Conservation (phyloP, 1,139 yeast species). For the Blastobotrys indianensis region DNA sequence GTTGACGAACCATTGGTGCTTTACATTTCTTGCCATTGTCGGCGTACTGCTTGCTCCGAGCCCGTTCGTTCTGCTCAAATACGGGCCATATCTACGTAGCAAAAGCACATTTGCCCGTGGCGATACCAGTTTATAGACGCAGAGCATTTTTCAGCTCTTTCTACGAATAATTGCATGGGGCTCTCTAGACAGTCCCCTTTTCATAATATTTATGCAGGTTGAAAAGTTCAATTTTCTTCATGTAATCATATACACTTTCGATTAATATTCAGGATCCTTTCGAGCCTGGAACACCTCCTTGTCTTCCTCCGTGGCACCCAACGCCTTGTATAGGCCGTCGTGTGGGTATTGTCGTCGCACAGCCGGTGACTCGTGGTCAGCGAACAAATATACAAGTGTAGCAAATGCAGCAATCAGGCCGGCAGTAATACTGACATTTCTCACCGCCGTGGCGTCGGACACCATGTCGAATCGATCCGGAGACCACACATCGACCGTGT, state of each 20-base stretch:
- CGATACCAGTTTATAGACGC: background rate
- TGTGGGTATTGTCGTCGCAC: constrained; percentile 71
- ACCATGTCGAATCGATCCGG: constrained; percentile 68
- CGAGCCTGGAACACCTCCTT: constrained; percentile 30
- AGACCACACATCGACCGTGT: constrained; percentile 78
- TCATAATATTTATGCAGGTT: no score
- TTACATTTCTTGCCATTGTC: constrained; percentile 6
- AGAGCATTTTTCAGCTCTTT: background rate
- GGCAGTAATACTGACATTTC: constrained; percentile 47
- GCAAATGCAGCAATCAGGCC: constrained; percentile 51
- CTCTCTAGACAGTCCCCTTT: no score
- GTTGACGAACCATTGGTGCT: constrained; percentile 39
- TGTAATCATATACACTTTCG: no score
- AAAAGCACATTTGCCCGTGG: constrained; percentile 11
- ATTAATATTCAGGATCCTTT: constrained; percentile 17
- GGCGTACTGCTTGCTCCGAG: constrained; percentile 5
- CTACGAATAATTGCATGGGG: no score
- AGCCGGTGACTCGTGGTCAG: constrained; percentile 72
- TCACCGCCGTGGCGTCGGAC: constrained; percentile 56
- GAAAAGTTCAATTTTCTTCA: no score
- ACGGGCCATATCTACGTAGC: constrained; percentile 18
- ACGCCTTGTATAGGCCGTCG: constrained; percentile 66
- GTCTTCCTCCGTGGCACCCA: constrained; percentile 50
- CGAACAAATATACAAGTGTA: constrained; percentile 47
- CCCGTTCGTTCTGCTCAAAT: constrained; percentile 10